These are phyloP conservation scores for Durusdinium trenchii DNA, from an alignment of 73 alveolate genomes.

Conservation along the genomic window DNA sequence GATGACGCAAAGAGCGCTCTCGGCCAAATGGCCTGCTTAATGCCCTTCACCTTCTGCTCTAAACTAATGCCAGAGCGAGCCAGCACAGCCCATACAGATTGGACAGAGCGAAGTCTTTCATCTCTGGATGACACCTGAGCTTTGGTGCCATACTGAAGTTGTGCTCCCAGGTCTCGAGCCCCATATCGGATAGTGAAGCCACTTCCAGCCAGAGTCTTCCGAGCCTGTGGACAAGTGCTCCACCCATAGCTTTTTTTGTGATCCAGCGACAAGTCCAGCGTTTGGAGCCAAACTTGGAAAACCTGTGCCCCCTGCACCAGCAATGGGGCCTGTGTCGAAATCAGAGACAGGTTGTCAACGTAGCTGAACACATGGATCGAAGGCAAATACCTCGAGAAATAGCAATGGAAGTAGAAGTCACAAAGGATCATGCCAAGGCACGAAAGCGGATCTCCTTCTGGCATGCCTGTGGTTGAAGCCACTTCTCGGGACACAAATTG, in stretches of 20 bases:
- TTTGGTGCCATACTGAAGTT: neutral
- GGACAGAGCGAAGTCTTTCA: neutral
- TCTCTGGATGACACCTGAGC: too few relatives aligned
- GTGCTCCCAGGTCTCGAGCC: conserved; percentile 13
- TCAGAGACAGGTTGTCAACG: neutral
- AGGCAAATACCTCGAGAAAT: neutral
- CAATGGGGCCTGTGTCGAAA: neutral
- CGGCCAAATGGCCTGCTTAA: neutral
- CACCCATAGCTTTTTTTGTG: neutral
- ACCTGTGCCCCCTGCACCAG: neutral
- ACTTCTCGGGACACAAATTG: neutral
- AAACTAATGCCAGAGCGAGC: too few relatives aligned
- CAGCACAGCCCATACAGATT: neutral
- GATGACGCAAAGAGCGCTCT: neutral
- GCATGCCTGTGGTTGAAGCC: neutral
- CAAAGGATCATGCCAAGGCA: neutral
- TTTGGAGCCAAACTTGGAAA: neutral
- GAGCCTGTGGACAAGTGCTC: neutral
- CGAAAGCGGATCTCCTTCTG: neutral
- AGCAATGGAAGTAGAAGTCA: neutral
- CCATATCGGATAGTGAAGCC: neutral
- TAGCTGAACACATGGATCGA: neutral
- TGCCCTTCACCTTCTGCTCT: neutral
- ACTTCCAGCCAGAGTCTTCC: neutral
- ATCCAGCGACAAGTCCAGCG: neutral